Percentiles rank a stretch among this genome's conserved stretches.
Evolutionary conservation across 495 filamentous ascomycete species (phyloP).

Genomic region (Talaromyces borbonicus): DNA sequence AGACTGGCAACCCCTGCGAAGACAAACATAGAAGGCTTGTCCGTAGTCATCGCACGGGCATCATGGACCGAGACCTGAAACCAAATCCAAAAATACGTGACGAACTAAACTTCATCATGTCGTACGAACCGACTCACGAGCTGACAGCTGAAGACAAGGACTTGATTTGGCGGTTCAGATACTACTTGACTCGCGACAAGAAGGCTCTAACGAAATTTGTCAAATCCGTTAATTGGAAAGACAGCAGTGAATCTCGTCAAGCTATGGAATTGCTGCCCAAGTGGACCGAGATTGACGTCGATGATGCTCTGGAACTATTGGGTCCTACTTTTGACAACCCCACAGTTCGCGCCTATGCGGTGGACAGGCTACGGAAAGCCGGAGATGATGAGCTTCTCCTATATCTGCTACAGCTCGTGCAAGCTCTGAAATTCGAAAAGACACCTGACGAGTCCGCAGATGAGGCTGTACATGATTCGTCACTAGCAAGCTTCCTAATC

Average conservation of each 20-base stretch:
- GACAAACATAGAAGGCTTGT: conserved; percentile 89
- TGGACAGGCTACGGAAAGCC: conserved; percentile 80
- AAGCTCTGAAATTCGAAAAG: conserved; percentile 92
- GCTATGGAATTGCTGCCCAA: conserved; percentile 82
- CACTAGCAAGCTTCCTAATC: conserved; percentile 83
- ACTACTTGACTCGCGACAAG: conserved; percentile 87
- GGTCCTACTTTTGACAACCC: conserved; percentile 86
- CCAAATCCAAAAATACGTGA: conserved; percentile 95
- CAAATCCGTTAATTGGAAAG: conserved; percentile 90
- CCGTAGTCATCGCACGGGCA: conserved; percentile 84
- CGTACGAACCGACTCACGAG: conserved; percentile 84
- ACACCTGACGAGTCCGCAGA: conserved; percentile 47
- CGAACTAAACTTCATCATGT: conserved; percentile 82
- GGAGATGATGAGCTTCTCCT: conserved; percentile 89
- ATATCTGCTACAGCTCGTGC: conserved; percentile 90
- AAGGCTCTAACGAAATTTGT: conserved; percentile 93
- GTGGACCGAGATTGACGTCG: conserved; percentile 96
- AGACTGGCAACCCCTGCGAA: conserved; percentile 85
- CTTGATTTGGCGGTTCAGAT: conserved; percentile 91
- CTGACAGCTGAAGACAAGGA: conserved; percentile 88
- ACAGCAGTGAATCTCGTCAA: conserved; percentile 75
- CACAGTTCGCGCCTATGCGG: conserved; percentile 82
- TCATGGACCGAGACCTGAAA: conserved; percentile 85
- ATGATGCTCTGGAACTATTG: conserved; percentile 90
- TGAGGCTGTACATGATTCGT: conserved; percentile 67